These are phyloP conservation scores for Sporisorium graminicola DNA, from an alignment of 1,284 basidiomycete genomes.

Conservation along the genomic window DNA sequence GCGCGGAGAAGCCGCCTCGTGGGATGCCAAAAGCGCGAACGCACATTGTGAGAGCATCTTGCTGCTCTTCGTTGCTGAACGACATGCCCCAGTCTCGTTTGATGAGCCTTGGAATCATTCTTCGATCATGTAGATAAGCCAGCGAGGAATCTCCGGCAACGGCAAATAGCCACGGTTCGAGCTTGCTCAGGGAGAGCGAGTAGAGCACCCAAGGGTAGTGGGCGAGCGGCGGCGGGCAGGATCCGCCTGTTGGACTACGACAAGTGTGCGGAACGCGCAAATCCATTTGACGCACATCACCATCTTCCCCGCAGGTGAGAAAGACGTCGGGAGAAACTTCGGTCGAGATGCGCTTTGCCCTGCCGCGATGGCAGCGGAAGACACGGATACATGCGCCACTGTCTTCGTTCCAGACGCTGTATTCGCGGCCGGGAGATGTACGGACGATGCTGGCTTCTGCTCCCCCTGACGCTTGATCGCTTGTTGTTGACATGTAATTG, in stretches of 20 bases:
- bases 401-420: constrained; percentile 24
- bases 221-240: constrained; percentile 78
- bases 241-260: constrained; percentile 26
- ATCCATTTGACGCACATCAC: constrained; percentile 82
- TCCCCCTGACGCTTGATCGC: background rate
- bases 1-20: constrained; percentile 59
- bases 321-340: constrained; percentile 86
- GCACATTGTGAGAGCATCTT: constrained; percentile 78
- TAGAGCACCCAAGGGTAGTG: constrained; percentile 71
- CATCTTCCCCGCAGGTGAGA: constrained; percentile 84
- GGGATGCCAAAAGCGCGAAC: constrained; percentile 85
- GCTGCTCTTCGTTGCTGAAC: constrained; percentile 67
- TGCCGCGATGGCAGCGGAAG: constrained; percentile 63
- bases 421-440: constrained; percentile 22
- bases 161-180: constrained; percentile 72
- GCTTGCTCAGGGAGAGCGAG: constrained; percentile 71
- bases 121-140: constrained; percentile 89
- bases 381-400: constrained; percentile 55
- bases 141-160: constrained; percentile 72
- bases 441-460: constrained; percentile 11
- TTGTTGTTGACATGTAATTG: constrained; percentile 24
- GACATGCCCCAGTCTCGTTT: constrained; percentile 80
- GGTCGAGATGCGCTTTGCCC: constrained; percentile 81
- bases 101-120: constrained; percentile 79
- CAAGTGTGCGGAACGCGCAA: constrained; percentile 78